Conservation (phyloP, 495 filamentous ascomycete species). For the Thermothielavioides terrestris region DNA sequence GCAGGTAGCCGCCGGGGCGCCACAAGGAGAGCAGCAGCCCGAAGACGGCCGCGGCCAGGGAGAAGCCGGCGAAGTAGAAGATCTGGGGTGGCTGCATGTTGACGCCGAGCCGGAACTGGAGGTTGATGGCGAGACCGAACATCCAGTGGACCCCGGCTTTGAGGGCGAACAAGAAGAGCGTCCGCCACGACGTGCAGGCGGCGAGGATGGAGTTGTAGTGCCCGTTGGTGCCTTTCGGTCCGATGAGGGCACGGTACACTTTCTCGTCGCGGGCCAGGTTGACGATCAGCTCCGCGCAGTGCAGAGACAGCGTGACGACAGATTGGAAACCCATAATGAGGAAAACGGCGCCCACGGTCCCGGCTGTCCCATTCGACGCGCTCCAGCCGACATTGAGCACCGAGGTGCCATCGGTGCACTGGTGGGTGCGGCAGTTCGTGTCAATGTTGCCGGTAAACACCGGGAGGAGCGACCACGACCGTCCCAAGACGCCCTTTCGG, state of each 20-base stretch:
- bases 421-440: slow-evolving; percentile 11
- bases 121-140: slow-evolving; percentile 32
- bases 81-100: slow-evolving; percentile 33
- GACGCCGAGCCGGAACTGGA: slow-evolving; percentile 27
- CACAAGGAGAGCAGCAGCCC: slow-evolving; percentile 29
- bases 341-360: slow-evolving; percentile 19
- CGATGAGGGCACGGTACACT: slow-evolving; percentile 28
- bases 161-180: slow-evolving; percentile 30
- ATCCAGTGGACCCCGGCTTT: slow-evolving; percentile 42
- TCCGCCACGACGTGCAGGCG: slow-evolving; percentile 37
- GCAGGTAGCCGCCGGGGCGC: slow-evolving; percentile 32
- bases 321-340: slow-evolving; percentile 28
- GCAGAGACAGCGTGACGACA: slow-evolving; percentile 33
- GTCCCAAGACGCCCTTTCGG: slow-evolving; percentile 20
- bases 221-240: slow-evolving; percentile 23
- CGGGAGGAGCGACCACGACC: slow-evolving; percentile 23
- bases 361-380: slow-evolving; percentile 12
- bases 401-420: slow-evolving; percentile 29
- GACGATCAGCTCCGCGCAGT: slow-evolving; percentile 39
- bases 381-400: slow-evolving; percentile 25
- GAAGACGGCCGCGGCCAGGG: slow-evolving; percentile 29
- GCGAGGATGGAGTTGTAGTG: slow-evolving; percentile 28
- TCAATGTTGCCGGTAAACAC: slow-evolving; percentile 21
- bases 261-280: slow-evolving; percentile 40
- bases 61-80: slow-evolving; percentile 27